Evolutionary conservation across 495 filamentous ascomycete genomes (phyloP), one percentile per base, ranked within the genome.

Genomic region (Thermothielavioides terrestris): DNA sequence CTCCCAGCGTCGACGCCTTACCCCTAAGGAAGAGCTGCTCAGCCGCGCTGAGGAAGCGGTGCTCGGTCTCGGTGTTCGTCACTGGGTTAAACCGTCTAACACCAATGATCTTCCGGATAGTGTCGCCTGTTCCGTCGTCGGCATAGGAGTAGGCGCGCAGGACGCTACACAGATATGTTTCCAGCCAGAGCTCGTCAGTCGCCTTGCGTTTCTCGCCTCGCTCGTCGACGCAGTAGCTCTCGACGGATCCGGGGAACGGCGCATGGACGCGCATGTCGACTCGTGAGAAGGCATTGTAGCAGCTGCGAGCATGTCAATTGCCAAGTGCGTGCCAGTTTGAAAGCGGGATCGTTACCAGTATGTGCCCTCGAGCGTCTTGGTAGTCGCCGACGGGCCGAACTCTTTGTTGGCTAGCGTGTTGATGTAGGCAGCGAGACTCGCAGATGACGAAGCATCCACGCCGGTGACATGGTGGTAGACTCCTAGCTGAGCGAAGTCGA

Each of bases 251-350:
- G 26, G 92, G 92, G 57, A 97, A 96, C 49, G 88, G 89, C 23
- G 96, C 92, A 58, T 95, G 88, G 18, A 98, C 91, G 36, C 92
- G 89, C 94, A 98, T 97, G 62, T 98, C 92, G 31, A 96, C 77
- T 50, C 94, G 81, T 9, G 92, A 97, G 71, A 98, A 97, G 54
- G 92, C 92, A 88, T 98, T 98, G 75, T 98, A 98, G 69, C 94
- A 98, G 70, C 88, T 94, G 21, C 26, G 21, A 27, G 43, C 27
- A 23, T 25, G 27, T 38, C 17, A 17, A 32, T 4, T 11, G 15
- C n/a, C n/a, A 28, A 35, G n/a, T 5, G 43, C 70, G 63, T 12
- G n/a, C n/a, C n/a, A n/a, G n/a, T n/a, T n/a, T n/a, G n/a, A n/a
- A n/a, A n/a, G n/a, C n/a, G n/a, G n/a, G n/a, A n/a, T n/a, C n/a